Conservation (phyloP, 1,139 yeast genomes). For the Lodderomyces pseudojiufengensis region DNA sequence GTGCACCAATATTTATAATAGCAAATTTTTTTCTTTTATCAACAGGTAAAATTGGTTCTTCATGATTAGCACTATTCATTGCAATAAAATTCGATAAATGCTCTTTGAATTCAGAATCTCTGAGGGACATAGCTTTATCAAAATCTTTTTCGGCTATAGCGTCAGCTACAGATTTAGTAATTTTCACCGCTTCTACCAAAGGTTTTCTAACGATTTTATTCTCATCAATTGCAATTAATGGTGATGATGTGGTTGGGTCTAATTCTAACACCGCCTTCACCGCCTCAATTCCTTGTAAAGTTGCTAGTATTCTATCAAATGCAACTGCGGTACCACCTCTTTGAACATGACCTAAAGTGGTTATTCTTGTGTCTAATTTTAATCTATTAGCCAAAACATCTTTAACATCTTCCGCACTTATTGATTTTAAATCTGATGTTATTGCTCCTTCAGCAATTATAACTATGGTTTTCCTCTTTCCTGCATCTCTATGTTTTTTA, state of each 20-base stretch:
- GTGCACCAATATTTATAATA: conserved; percentile 76
- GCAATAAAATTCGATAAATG: conserved; percentile 60
- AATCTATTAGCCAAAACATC: conserved; percentile 60
- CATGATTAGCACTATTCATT: conserved; percentile 58
- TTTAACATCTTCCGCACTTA: conserved; percentile 63
- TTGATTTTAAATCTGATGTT: conserved; percentile 60
- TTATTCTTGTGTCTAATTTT: conserved; percentile 74
- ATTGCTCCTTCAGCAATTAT: conserved; percentile 85
- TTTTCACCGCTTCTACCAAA: conserved; percentile 65
- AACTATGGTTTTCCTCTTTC: conserved; percentile 75
- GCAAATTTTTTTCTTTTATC: conserved; percentile 62
- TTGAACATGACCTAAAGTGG: conserved; percentile 80
- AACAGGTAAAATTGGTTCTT: conserved; percentile 54
- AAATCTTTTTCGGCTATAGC: conserved; percentile 60
- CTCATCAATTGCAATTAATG: conserved; percentile 70
- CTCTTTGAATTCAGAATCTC: conserved; percentile 72
- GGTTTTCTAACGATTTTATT: conserved; percentile 69
- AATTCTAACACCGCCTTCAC: conserved; percentile 70
- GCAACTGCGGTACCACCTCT: conserved; percentile 87
- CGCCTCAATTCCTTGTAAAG: conserved; percentile 82
- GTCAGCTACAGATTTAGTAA: conserved; percentile 67
- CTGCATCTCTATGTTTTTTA: conserved; percentile 61
- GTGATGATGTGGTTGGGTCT: conserved; percentile 70
- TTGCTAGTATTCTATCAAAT: conserved; percentile 69
- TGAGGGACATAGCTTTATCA: conserved; percentile 60